Evolutionary conservation across 805 yeast species (phyloP), one percentile per base, ranked within the genome.

Genomic region (Zygotorulaspora danielsina): DNA sequence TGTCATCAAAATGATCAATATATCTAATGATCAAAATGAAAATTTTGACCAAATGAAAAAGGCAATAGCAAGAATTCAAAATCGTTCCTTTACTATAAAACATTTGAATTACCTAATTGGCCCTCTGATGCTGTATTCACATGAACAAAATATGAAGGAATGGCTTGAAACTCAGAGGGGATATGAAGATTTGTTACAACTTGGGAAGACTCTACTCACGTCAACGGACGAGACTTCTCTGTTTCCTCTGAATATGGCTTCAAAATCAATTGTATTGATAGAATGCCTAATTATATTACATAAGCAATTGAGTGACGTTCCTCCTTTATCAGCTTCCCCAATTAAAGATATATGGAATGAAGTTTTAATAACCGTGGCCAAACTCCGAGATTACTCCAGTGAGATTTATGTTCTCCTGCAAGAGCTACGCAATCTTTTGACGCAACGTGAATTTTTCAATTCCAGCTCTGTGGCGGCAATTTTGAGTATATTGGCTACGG

Each of bases 11-110:
- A 21, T 28, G 28, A 18, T 24, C 9, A 33, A 45, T 6, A 38
- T 16, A 15, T 32, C 32, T 6, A 39, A 37, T 11, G 31, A 41
- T 7, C 19, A 32, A 11, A 40, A 34, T 6, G 32, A 39, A 9
- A 39, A 44, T 36, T 44, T 47, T 15, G 48, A 38, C 3, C 53
- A 49, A 19, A 33, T 57, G 46, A 19, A 34, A 20, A 45, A 48
- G 20, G 57, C 55, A 2, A 42, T 57, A 3, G 36, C 35, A 13
- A 48, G 57, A 38, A 54, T 59, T 2, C 44, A 53, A 29, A 50
- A 46, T 21, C 53, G 59, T 2, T 51, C 63, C 1, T 61, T 59
- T 39, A 47, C 61, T 1, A 46, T 55, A 33, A 55, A 48, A 29
- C 61, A 58, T 40, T 31, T 58, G 29, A 51, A 51, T 22, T 44